Conservation (phyloP, 148 eudicot species). For the Hydrangea macrophylla region DNA sequence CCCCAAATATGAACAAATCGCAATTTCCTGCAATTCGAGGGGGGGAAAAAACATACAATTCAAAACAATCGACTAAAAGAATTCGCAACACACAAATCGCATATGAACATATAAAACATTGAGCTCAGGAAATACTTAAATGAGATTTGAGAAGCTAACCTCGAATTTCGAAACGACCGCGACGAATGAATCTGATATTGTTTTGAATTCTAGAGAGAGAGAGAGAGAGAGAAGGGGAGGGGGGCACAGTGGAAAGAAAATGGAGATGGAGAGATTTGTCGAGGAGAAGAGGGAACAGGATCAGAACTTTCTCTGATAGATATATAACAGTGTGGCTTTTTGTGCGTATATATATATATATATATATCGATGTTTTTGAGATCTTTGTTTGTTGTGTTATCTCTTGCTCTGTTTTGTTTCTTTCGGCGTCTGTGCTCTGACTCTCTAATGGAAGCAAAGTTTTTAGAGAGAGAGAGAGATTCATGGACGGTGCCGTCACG, state of each 20-base stretch:
- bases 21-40: no score
- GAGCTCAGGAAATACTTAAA: background rate
- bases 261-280: conserved; percentile 15
- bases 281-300: conserved; percentile 22
- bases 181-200: no score
- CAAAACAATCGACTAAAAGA: background rate
- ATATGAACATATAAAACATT: background rate
- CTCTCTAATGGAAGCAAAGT: conserved; percentile 15
- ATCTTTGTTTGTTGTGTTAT: background rate
- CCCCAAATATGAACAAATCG: conserved; percentile 9
- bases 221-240: background rate
- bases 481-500: conserved; percentile 16
- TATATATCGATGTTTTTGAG: background rate
- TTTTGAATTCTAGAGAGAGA: background rate
- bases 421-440: background rate
- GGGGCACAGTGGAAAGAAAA: no score
- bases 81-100: no score
- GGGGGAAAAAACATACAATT: background rate
- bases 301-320: conserved; percentile 31
- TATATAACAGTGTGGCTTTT: background rate
- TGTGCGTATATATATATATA: no score
- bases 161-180: conserved; percentile 4
- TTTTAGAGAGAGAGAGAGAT: conserved; percentile 18
- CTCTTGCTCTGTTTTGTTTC: conserved; percentile 5
- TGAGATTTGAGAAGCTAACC: conserved; percentile 9